phyloP scores from a whole-genome alignment of 1,284 basidiomycete species.

The Cutaneotrichosporon dermatis region DNA sequence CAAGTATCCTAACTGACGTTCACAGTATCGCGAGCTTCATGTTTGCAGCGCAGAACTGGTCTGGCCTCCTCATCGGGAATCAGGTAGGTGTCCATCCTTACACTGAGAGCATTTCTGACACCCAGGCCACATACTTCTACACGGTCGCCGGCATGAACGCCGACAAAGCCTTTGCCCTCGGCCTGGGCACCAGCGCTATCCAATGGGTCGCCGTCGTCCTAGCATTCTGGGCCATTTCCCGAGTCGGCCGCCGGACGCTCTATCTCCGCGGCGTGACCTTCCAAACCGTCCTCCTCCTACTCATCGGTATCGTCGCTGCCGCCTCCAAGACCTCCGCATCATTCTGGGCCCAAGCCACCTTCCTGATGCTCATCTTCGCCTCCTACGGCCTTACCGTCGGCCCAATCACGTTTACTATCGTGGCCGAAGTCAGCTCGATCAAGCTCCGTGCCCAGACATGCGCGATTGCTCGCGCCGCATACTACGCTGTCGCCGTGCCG shows the following conservation, averaged over 20 bases:
- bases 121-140: conserved; percentile 18
- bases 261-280: conserved; percentile 34
- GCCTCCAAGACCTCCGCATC: not conserved
- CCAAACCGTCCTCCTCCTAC: conserved; percentile 1
- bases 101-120: no score
- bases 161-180: conserved; percentile 32
- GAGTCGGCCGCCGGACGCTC: conserved; percentile 39
- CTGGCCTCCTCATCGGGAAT: conserved; percentile 39
- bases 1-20: no score
- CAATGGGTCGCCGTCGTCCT: conserved; percentile 40
- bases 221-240: conserved; percentile 44
- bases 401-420: conserved; percentile 20
- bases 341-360: conserved; percentile 14
- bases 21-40: conserved; percentile 3
- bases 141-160: conserved; percentile 37
- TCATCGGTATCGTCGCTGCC: not conserved
- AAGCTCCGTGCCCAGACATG: conserved; percentile 33
- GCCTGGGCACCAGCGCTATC: conserved; percentile 36
- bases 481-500: conserved; percentile 45
- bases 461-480: conserved; percentile 48
- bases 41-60: conserved; percentile 34
- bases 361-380: conserved; percentile 33
- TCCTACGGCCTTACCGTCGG: conserved; percentile 27
- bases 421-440: conserved; percentile 18
- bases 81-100: no score